These are phyloP conservation scores for Huntiella bhutanensis DNA, from an alignment of 2,329 filamentous ascomycete species.

Conservation along the genomic window DNA sequence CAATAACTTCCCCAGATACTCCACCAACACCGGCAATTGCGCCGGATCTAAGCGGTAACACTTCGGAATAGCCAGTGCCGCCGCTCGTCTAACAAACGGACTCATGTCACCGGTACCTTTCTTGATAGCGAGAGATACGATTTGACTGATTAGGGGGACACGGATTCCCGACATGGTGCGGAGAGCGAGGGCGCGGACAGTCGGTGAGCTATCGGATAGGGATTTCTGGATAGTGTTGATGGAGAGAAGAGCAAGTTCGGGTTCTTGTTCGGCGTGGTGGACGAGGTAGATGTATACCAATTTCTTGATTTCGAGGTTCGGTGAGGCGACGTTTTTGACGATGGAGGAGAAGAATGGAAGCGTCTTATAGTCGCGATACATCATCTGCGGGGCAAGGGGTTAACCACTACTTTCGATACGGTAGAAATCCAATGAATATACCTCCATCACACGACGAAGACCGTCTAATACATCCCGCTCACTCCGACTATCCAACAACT, in stretches of 20 bases:
- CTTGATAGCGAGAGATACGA: slow-evolving; percentile 89
- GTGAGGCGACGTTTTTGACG: slow-evolving; percentile 91
- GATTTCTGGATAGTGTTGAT: slow-evolving; percentile 99
- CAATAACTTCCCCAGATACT: slow-evolving; percentile 59
- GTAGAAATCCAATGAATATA: slow-evolving; percentile 25
- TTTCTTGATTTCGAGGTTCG: slow-evolving; percentile 90
- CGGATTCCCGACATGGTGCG: slow-evolving; percentile 94
- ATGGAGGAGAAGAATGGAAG: slow-evolving; percentile 92
- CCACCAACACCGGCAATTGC: slow-evolving; percentile 67
- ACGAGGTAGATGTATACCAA: slow-evolving; percentile 97
- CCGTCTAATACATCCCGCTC: slow-evolving; percentile 89
- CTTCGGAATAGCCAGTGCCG: slow-evolving; percentile 85
- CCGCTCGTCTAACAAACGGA: slow-evolving; percentile 77
- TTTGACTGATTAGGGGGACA: slow-evolving; percentile 96
- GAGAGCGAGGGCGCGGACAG: slow-evolving; percentile 76
- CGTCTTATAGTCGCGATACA: slow-evolving; percentile 78
- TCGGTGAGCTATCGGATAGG: slow-evolving; percentile 76
- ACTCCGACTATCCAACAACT: slow-evolving; percentile 80
- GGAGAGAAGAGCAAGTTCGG: slow-evolving; percentile 81
- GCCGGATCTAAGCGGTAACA: slow-evolving; percentile 81
- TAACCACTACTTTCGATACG: background rate
- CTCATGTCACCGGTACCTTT: slow-evolving; percentile 89
- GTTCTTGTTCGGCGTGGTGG: slow-evolving; percentile 88
- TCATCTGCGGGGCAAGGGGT: slow-evolving; percentile 46
- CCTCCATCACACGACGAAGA: slow-evolving; percentile 69